Conservation (phyloP, 495 filamentous ascomycete species). For the Annulohypoxylon bovei region DNA sequence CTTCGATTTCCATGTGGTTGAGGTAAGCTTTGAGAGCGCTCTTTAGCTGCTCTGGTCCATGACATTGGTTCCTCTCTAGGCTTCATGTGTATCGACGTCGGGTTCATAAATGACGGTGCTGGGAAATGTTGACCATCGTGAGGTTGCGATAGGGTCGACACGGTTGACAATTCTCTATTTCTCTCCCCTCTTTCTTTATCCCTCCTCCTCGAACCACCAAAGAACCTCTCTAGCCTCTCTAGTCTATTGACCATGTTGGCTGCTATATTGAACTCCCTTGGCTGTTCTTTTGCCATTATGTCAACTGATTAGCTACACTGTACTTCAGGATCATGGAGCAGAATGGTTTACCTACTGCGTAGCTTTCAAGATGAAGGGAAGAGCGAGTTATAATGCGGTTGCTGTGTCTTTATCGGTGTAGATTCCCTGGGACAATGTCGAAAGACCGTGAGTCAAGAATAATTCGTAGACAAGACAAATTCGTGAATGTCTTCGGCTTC, state of each 20-base stretch:
- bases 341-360: not conserved
- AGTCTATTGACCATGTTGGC: conserved; percentile 42
- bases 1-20: conserved; percentile 40
- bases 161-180: conserved; percentile 18
- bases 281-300: not conserved
- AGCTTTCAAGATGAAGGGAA: not conserved
- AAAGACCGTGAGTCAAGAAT: conserved; percentile 6
- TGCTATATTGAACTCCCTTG: not conserved
- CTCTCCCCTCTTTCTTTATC: conserved; percentile 25
- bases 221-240: conserved; percentile 45
- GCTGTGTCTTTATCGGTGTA: not conserved
- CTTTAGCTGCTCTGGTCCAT: conserved; percentile 32
- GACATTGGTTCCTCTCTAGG: conserved; percentile 53
- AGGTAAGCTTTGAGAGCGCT: conserved; percentile 53
- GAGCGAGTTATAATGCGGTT: not conserved
- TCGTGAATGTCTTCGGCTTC: not conserved
- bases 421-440: not conserved
- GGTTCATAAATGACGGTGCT: conserved; percentile 57
- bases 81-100: conserved; percentile 57
- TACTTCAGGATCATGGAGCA: not conserved
- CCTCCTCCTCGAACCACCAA: conserved; percentile 37
- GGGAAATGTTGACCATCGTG: conserved; percentile 48
- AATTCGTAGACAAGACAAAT: not conserved
- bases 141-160: conserved; percentile 8
- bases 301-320: not conserved